Evolutionary conservation across 106 monocot species (phyloP).

Genomic region (Hemerocallis citrina): DNA sequence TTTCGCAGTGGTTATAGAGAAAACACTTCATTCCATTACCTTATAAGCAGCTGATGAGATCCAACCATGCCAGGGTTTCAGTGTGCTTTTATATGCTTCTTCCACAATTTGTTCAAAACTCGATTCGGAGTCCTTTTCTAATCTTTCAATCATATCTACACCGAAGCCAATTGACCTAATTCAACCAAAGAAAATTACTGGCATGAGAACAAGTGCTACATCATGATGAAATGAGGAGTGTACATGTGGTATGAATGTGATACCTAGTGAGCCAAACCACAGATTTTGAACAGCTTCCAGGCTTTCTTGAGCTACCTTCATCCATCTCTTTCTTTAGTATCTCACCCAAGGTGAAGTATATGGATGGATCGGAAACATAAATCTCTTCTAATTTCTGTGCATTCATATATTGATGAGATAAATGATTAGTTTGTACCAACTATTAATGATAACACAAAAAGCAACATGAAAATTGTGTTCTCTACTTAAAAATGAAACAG

Average conservation of each 20-base stretch:
- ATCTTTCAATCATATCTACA: slow-evolving; percentile 31
- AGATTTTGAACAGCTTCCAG: slow-evolving; percentile 50
- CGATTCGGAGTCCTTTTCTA: slow-evolving; percentile 33
- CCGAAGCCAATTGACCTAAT: slow-evolving; percentile 66
- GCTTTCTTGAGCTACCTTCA: no score
- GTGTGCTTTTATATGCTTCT: slow-evolving; percentile 59
- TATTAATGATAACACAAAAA: no score
- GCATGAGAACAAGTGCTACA: background rate
- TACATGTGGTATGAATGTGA: no score
- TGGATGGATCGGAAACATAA: no score
- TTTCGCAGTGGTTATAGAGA: no score
- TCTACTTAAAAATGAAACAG: no score
- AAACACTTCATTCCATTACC: slow-evolving; percentile 27
- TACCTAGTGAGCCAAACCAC: slow-evolving; percentile 79
- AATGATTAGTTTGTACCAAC: no score
- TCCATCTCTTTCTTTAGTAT: no score
- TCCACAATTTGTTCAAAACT: slow-evolving; percentile 63
- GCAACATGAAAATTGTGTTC: no score
- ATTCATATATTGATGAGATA: slow-evolving; percentile 4
- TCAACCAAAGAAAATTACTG: background rate
- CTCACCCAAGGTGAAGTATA: slow-evolving; percentile 33
- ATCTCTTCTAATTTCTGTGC: no score
- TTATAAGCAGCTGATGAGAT: slow-evolving; percentile 77
- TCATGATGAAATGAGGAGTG: no score
- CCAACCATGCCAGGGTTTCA: slow-evolving; percentile 96